phyloP scores from a whole-genome alignment of 1,284 basidiomycete species.

The Apiotrichum brassicae region DNA sequence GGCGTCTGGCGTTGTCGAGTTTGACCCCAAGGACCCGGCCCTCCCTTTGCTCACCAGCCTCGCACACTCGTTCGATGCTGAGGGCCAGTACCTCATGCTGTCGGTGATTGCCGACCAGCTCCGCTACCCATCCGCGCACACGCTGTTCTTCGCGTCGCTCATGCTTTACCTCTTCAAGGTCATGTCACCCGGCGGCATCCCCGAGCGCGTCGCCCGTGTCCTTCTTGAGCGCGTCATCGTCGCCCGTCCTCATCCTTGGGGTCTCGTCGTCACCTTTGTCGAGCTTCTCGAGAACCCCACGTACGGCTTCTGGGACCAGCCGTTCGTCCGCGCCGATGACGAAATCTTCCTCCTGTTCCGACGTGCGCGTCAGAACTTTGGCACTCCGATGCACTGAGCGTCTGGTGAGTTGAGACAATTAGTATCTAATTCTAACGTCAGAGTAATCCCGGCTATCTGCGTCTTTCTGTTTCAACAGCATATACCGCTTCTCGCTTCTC shows the following conservation, averaged over 20 bases:
- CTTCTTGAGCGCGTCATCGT: slow-evolving; percentile 90
- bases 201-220: slow-evolving; percentile 85
- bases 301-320: slow-evolving; percentile 47
- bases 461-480: slow-evolving; percentile 3
- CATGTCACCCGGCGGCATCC: slow-evolving; percentile 49
- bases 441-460: slow-evolving; percentile 3
- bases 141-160: slow-evolving; percentile 88
- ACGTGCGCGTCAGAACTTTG: slow-evolving; percentile 23
- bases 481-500: slow-evolving; percentile 5
- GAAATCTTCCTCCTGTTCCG: slow-evolving; percentile 42
- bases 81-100: slow-evolving; percentile 91
- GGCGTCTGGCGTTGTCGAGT: slow-evolving; percentile 69
- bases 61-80: slow-evolving; percentile 74
- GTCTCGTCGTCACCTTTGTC: slow-evolving; percentile 85
- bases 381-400: slow-evolving; percentile 16
- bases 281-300: slow-evolving; percentile 52
- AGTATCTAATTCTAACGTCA: not conserved
- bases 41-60: slow-evolving; percentile 75
- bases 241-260: slow-evolving; percentile 95
- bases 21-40: slow-evolving; percentile 71
- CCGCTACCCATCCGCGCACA: slow-evolving; percentile 94
- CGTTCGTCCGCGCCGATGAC: slow-evolving; percentile 42
- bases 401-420: not conserved
- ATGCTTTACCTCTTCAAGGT: slow-evolving; percentile 72
- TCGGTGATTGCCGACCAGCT: slow-evolving; percentile 87